A percentile compares a stretch with the other conserved stretches of the same genome.
These are phyloP conservation scores for Aureobasidium melanogenum DNA, from an alignment of 2,329 filamentous ascomycete genomes.

Conservation along the genomic window DNA sequence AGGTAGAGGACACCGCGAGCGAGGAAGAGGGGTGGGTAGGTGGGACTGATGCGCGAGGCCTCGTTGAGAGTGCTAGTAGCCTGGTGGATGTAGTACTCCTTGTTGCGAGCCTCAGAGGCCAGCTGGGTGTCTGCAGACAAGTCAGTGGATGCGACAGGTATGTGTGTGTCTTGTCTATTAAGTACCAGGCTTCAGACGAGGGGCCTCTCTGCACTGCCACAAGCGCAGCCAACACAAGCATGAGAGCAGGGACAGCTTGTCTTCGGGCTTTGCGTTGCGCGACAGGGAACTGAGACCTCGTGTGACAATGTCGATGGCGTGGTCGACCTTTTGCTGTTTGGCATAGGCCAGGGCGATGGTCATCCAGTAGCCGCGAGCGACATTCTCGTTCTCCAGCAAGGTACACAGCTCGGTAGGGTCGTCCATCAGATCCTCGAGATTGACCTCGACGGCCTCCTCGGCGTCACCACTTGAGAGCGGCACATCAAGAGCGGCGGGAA, in stretches of 20 bases:
- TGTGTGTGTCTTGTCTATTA: neutral
- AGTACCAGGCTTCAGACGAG: constrained; percentile 51
- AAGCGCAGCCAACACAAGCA: constrained; percentile 88
- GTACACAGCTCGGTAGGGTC: constrained; percentile 93
- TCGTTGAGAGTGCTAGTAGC: constrained; percentile 93
- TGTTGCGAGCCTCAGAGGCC: constrained; percentile 70
- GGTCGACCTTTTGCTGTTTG: constrained; percentile 88
- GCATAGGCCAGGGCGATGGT: constrained; percentile 95
- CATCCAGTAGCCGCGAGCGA: constrained; percentile 91
- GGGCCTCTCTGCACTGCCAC: constrained; percentile 77
- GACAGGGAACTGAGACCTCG: constrained; percentile 63
- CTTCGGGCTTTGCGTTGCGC: constrained; percentile 57
- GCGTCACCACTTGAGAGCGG: constrained; percentile 53
- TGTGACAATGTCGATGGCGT: constrained; percentile 61
- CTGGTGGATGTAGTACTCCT: constrained; percentile 83
- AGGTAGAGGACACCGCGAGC: constrained; percentile 84
- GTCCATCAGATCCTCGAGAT: constrained; percentile 81
- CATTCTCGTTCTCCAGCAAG: constrained; percentile 86
- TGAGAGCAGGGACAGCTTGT: constrained; percentile 75
- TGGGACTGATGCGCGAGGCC: constrained; percentile 85
- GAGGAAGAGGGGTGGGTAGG: constrained; percentile 83
- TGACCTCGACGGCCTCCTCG: constrained; percentile 76
- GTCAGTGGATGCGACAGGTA: neutral
- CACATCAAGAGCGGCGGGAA: constrained; percentile 55
- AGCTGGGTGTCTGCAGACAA: constrained; percentile 31